phyloP scores from a whole-genome alignment of 2,329 filamentous ascomycete species.

The Periconia sp. region DNA sequence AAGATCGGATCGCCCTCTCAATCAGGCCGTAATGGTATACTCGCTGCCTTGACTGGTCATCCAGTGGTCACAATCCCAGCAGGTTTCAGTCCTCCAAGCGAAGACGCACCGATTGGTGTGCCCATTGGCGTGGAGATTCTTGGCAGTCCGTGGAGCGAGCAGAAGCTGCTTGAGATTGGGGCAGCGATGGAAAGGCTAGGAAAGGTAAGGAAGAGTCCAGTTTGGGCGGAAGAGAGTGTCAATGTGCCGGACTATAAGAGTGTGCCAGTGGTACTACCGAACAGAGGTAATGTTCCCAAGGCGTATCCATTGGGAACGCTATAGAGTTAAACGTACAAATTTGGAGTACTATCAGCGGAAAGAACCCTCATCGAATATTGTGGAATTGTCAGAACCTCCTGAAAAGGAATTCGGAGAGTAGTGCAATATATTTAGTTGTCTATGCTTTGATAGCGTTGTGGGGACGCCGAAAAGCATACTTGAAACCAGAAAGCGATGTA shows the following conservation, averaged over 20 bases:
- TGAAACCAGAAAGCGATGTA: too few species aligned
- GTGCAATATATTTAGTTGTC: too few species aligned
- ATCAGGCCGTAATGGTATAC: slow-evolving; percentile 64
- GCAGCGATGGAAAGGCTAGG: slow-evolving; percentile 56
- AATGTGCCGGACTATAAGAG: slow-evolving; percentile 46
- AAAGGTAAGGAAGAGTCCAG: slow-evolving; percentile 55
- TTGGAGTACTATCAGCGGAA: too few species aligned
- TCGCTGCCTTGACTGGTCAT: slow-evolving; percentile 60
- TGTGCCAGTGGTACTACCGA: slow-evolving; percentile 55
- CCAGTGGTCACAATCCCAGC: slow-evolving; percentile 62
- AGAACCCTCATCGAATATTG: too few species aligned
- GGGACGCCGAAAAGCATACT: too few species aligned
- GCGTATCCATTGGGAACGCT: slow-evolving; percentile 58
- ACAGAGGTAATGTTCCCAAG: slow-evolving; percentile 49
- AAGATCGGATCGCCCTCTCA: slow-evolving; percentile 63
- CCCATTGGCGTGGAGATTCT: slow-evolving; percentile 71
- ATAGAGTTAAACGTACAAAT: too few species aligned
- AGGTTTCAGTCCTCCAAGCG: slow-evolving; percentile 58
- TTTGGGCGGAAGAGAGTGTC: slow-evolving; percentile 51
- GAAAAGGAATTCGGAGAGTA: too few species aligned
- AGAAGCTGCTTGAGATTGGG: slow-evolving; percentile 61
- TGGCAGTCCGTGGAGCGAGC: slow-evolving; percentile 63
- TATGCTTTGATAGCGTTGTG: too few species aligned
- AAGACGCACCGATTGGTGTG: slow-evolving; percentile 61
- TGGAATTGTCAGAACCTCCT: too few species aligned